A percentile compares a stretch with the other conserved stretches of the same genome.
These are phyloP conservation scores for Pyrenula aspistea DNA, from an alignment of 495 filamentous ascomycete species.

Conservation along the genomic window DNA sequence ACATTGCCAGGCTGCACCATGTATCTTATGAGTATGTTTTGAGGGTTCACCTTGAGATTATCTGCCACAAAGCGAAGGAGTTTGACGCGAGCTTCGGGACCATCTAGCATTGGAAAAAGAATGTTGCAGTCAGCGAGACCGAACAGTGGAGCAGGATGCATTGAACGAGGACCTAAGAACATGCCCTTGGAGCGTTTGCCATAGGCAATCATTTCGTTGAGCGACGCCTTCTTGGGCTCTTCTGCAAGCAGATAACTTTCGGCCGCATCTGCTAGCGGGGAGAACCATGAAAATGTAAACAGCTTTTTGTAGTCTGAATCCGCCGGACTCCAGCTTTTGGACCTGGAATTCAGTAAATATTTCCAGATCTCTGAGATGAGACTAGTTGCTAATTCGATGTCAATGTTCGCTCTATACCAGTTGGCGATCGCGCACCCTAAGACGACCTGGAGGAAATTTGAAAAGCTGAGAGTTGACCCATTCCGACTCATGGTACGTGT, in stretches of 20 bases:
- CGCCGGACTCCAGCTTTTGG: too few relatives aligned
- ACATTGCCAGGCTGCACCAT: too few relatives aligned
- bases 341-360: too few relatives aligned
- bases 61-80: neutral
- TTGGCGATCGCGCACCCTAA: conserved; percentile 5
- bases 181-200: neutral
- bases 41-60: neutral
- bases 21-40: neutral
- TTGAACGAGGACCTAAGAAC: neutral
- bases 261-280: neutral
- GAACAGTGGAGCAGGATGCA: neutral
- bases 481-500: neutral
- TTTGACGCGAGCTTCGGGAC: neutral
- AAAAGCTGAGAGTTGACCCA: conserved; percentile 1
- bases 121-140: neutral
- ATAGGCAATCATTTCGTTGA: neutral
- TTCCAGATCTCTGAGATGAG: too few relatives aligned
- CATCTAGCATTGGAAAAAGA: neutral
- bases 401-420: too few relatives aligned
- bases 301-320: too few relatives aligned
- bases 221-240: neutral
- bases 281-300: too few relatives aligned
- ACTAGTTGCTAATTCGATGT: too few relatives aligned
- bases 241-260: neutral
- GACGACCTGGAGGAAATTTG: neutral